These are phyloP conservation scores for Xylariaceae sp. DNA, from an alignment of 2,329 filamentous ascomycete species.

Conservation along the genomic window DNA sequence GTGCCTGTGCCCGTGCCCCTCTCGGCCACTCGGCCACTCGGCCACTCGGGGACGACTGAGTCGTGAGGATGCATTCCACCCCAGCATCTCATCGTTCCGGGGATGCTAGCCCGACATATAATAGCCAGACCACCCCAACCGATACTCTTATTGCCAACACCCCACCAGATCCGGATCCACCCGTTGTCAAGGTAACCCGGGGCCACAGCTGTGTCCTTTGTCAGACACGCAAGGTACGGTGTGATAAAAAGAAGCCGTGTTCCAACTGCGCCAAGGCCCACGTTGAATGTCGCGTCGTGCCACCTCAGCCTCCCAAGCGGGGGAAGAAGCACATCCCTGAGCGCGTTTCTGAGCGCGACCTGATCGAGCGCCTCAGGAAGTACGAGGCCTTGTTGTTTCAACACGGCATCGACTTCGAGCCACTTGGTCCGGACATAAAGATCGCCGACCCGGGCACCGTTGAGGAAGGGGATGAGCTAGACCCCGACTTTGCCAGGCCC, in stretches of 20 bases:
- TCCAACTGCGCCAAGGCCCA: constrained; percentile 60
- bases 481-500: constrained; percentile 50
- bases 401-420: constrained; percentile 64
- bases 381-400: constrained; percentile 63
- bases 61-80: constrained; percentile 26
- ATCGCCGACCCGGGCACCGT: constrained; percentile 33
- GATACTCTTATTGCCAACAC: constrained; percentile 26
- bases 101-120: constrained; percentile 25
- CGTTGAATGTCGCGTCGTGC: constrained; percentile 55
- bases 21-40: too few species aligned
- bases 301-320: constrained; percentile 51
- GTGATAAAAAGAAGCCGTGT: constrained; percentile 68
- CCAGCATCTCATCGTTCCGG: constrained; percentile 28
- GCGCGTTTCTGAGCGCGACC: constrained; percentile 63
- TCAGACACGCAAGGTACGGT: constrained; percentile 71
- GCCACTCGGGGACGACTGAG: constrained; percentile 23
- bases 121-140: constrained; percentile 26
- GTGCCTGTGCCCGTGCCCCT: background rate
- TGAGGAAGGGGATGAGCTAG: constrained; percentile 52
- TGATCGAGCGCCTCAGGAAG: constrained; percentile 61
- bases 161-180: constrained; percentile 35
- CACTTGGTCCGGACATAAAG: constrained; percentile 51
- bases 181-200: constrained; percentile 49
- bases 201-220: constrained; percentile 65
- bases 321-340: constrained; percentile 63